Evolutionary conservation across 345 rosid species (phyloP).

Genomic region (Eucalyptus cloeziana): DNA sequence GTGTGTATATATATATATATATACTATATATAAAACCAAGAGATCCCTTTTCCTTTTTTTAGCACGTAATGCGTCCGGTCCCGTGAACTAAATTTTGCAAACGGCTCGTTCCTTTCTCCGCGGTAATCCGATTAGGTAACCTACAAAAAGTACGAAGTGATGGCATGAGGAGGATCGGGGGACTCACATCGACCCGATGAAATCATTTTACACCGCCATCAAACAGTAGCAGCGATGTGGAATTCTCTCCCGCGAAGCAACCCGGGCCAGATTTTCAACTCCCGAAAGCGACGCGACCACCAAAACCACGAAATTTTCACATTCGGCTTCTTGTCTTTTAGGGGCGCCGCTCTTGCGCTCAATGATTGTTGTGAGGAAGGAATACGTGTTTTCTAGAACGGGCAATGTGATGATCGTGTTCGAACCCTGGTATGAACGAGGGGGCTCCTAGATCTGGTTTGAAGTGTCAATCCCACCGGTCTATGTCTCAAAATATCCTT

Average conservation of each 20-base stretch:
- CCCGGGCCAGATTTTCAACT: background rate
- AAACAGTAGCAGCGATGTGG: background rate
- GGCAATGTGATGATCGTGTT: background rate
- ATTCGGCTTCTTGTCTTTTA: background rate
- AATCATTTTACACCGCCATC: background rate
- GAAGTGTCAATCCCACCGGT: background rate
- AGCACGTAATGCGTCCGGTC: background rate
- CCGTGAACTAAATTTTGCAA: background rate
- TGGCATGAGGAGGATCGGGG: background rate
- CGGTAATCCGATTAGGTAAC: background rate
- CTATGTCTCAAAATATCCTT: background rate
- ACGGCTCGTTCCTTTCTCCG: background rate
- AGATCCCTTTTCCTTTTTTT: fast-evolving
- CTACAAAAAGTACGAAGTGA: background rate
- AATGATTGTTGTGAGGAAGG: background rate
- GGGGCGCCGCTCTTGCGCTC: background rate
- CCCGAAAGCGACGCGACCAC: background rate
- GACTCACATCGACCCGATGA: background rate
- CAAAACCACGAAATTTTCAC: background rate
- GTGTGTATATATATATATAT: fast-evolving
- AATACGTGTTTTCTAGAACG: background rate
- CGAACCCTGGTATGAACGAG: background rate
- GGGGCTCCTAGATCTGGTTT: background rate
- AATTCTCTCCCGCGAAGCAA: background rate
- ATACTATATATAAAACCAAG: background rate